Evolutionary conservation across 495 filamentous ascomycete genomes (phyloP).

Genomic region (Penicillium nucicola): DNA sequence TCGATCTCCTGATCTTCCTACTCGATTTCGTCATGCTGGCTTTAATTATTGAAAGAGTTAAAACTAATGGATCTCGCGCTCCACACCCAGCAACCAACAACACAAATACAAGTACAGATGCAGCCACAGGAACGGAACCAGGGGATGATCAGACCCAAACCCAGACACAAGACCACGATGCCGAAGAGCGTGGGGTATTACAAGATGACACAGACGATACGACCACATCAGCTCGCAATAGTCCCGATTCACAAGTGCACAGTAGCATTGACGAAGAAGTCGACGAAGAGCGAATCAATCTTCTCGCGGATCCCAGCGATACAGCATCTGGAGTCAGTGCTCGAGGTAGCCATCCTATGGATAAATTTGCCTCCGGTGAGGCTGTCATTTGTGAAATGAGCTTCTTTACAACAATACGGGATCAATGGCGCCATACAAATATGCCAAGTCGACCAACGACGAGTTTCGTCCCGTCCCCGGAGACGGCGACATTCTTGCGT

Average conservation of each 20-base stretch:
- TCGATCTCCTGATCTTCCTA: slow-evolving; percentile 63
- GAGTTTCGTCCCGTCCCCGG: slow-evolving; percentile 31
- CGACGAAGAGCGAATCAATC: slow-evolving; percentile 42
- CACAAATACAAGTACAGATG: slow-evolving; percentile 5
- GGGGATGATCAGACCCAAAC: neutral
- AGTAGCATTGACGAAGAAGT: slow-evolving; percentile 24
- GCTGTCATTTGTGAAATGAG: slow-evolving; percentile 67
- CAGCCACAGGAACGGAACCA: neutral
- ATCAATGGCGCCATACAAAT: slow-evolving; percentile 53
- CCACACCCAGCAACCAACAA: slow-evolving; percentile 2
- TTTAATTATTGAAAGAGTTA: slow-evolving; percentile 67
- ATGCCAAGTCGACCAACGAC: slow-evolving; percentile 22
- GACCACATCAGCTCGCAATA: neutral
- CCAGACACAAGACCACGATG: slow-evolving; percentile 65
- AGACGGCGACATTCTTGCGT: slow-evolving; percentile 43
- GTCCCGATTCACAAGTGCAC: slow-evolving; percentile 5
- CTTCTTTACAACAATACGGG: slow-evolving; percentile 61
- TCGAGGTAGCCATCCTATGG: slow-evolving; percentile 47
- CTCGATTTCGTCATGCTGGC: slow-evolving; percentile 75
- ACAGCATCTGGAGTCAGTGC: slow-evolving; percentile 22
- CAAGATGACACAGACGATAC: slow-evolving; percentile 40
- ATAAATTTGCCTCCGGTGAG: slow-evolving; percentile 64
- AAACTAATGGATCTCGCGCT: slow-evolving; percentile 28
- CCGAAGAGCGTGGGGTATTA: slow-evolving; percentile 75
- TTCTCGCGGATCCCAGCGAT: slow-evolving; percentile 43